Evolutionary conservation across 2,329 filamentous ascomycete genomes (phyloP), one percentile per base, ranked within the genome.

Genomic region (Sclerotinia sclerotiorum): DNA sequence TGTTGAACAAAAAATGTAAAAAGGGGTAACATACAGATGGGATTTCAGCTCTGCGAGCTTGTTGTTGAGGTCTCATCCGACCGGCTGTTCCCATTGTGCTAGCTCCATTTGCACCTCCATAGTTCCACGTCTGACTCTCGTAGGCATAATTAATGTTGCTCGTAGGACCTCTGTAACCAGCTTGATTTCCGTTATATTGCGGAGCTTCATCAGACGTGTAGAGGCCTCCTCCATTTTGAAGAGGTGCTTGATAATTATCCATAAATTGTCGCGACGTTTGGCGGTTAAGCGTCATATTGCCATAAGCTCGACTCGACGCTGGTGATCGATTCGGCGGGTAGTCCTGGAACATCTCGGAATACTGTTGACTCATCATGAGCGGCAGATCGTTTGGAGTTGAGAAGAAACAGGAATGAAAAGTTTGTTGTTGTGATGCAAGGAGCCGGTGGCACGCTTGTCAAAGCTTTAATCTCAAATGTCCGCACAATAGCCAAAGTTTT

Each of bases 41-140:
- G 65, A 96, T 82, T 63, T 89, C 88, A 65, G 85, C 83, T 71
- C 85, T 81, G 66, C 88, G 80, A 74, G 83, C 84, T 60, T 84
- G 61, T 55, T 64, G 57, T 54, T 63, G 81, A 68, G 81, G 81
- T 71, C 85, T 82, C 78, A 88, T 78, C 75, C 89, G 81, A 77
- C 85, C 80, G 74, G 86, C 82, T 68, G 88, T 87, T 69, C 88
- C 89, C 73, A 94, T 81, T 75, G 84, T 86, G 74, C 86, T 85
- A 73, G 84, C 88, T 67, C 88, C 87, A 69, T 74, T 85, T 83
- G 70, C 70, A 61, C 70, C 89, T 75, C 85, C 87, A 65, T 92
- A 89, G 78, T 89, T 92, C 93, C 93, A 97, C 27, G 90, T 88
- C 76, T 93, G 90, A 77, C 88, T 87, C 76, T 93, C 92, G 74